Percentiles rank a stretch among this genome's conserved stretches.
phyloP scores from a whole-genome alignment of 352 stramenopile genomes.

The Phytophthora palmivora region DNA sequence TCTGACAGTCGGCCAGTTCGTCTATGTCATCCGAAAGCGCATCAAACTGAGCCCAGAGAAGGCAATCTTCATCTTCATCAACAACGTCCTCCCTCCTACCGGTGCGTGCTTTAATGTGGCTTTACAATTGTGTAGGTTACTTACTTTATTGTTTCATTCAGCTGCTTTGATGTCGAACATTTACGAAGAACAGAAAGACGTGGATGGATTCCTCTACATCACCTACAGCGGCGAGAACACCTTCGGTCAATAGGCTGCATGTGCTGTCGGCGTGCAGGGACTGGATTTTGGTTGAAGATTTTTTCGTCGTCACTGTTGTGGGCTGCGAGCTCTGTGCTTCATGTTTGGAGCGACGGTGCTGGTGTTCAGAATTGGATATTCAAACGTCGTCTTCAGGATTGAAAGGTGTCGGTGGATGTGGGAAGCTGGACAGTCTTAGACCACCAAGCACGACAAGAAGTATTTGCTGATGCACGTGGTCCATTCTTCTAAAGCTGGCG shows the following conservation, averaged over 20 bases:
- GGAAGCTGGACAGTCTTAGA: constrained; percentile 10
- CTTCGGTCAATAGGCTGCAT: constrained; percentile 90
- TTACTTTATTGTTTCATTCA: constrained; percentile 29
- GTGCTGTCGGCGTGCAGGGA: constrained; percentile 16
- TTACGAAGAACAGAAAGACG: constrained; percentile 99
- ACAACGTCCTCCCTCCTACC: constrained; percentile 97
- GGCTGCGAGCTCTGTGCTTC: constrained; percentile 2
- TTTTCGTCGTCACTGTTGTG: constrained; percentile 34
- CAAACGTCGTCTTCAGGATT: constrained; percentile 4
- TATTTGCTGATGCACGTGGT: constrained; percentile 38
- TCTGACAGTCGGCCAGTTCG: constrained; percentile 98
- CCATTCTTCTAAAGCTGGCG: constrained; percentile 42
- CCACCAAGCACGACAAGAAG: constrained; percentile 32
- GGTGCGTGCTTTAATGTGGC: constrained; percentile 45
- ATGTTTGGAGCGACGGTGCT: constrained; percentile 14
- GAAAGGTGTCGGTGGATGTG: constrained; percentile 2
- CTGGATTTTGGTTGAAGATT: constrained; percentile 48
- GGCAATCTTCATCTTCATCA: constrained; percentile 99
- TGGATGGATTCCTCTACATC: constrained; percentile 99
- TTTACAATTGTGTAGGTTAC: constrained; percentile 4
- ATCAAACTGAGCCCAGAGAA: constrained; percentile 98
- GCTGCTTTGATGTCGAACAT: constrained; percentile 99
- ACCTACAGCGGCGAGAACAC: constrained; percentile 99
- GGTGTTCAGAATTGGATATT: constrained; percentile 7
- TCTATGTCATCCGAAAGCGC: constrained; percentile 99